Conservation (phyloP, 306 rosid genomes). For the Coriaria nepalensis region DNA sequence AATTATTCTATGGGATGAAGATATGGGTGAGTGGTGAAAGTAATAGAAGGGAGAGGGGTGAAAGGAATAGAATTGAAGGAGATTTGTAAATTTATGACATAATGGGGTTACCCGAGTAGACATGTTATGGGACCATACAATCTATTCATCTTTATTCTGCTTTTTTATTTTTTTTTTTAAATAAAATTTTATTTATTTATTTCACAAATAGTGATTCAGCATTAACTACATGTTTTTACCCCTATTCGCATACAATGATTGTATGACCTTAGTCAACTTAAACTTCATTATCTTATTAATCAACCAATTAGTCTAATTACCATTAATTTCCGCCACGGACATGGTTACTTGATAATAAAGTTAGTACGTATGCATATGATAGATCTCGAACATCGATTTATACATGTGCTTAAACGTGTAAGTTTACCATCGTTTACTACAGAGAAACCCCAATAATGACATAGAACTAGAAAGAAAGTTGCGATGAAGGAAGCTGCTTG, state of each 20-base stretch:
- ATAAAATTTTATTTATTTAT: too few species aligned
- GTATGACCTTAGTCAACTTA: conserved; percentile 25
- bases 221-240: conserved; percentile 14
- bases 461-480: too few species aligned
- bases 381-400: too few species aligned
- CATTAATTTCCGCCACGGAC: not conserved
- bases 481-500: too few species aligned
- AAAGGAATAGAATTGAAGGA: conserved; percentile 27
- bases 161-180: conserved; percentile 6
- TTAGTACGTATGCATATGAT: too few species aligned
- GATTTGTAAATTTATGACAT: conserved; percentile 22
- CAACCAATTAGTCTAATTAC: conserved; percentile 5
- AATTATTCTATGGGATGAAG: conserved; percentile 20
- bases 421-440: too few species aligned
- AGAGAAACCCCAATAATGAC: too few species aligned
- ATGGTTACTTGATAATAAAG: too few species aligned
- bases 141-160: conserved; percentile 34
- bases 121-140: conserved; percentile 66
- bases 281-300: conserved; percentile 14
- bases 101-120: conserved; percentile 61
- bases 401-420: too few species aligned
- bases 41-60: conserved; percentile 32
- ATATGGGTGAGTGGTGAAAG: conserved; percentile 42
- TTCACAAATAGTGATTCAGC: conserved; percentile 9
- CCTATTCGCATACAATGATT: conserved; percentile 26